Percentiles rank a stretch among this genome's conserved stretches.
Conservation (phyloP, 2,329 filamentous ascomycete genomes). For the Monosporascus sp. region DNA sequence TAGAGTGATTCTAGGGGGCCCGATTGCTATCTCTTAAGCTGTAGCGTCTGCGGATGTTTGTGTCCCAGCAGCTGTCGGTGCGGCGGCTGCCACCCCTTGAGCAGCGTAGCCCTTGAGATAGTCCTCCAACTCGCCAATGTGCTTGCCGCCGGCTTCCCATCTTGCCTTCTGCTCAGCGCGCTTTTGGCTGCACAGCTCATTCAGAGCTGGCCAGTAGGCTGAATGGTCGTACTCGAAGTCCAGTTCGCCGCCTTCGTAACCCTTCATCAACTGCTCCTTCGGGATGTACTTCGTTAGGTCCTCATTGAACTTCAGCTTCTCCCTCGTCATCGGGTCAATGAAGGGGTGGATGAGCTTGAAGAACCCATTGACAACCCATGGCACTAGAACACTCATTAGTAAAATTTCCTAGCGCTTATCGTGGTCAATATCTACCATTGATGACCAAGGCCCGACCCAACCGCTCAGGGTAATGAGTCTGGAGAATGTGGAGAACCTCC, state of each 20-base stretch:
- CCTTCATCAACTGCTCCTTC: constrained; percentile 73
- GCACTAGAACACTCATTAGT: constrained; percentile 50
- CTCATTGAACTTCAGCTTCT: constrained; percentile 98
- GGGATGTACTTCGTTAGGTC: constrained; percentile 81
- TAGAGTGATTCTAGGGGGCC: too few species aligned
- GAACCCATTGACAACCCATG: constrained; percentile 88
- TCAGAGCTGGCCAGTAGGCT: constrained; percentile 83
- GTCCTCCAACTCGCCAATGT: constrained; percentile 80
- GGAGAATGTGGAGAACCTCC: constrained; percentile 84
- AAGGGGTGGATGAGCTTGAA: constrained; percentile 96
- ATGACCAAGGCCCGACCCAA: constrained; percentile 85
- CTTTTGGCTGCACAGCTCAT: constrained; percentile 62
- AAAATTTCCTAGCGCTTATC: neutral
- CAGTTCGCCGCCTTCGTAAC: constrained; percentile 69
- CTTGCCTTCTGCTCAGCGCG: constrained; percentile 58
- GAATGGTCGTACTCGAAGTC: constrained; percentile 90
- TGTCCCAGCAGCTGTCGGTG: constrained; percentile 7
- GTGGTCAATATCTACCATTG: constrained; percentile 57
- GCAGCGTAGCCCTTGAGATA: constrained; percentile 65
- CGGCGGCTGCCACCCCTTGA: constrained; percentile 13
- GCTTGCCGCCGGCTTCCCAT: constrained; percentile 76
- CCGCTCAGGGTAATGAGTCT: constrained; percentile 93
- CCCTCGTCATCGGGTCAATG: constrained; percentile 87
- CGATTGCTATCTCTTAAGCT: neutral
- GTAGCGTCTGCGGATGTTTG: neutral